phyloP scores from a whole-genome alignment of 495 filamentous ascomycete genomes.

The Aspergillus heteromorphus region DNA sequence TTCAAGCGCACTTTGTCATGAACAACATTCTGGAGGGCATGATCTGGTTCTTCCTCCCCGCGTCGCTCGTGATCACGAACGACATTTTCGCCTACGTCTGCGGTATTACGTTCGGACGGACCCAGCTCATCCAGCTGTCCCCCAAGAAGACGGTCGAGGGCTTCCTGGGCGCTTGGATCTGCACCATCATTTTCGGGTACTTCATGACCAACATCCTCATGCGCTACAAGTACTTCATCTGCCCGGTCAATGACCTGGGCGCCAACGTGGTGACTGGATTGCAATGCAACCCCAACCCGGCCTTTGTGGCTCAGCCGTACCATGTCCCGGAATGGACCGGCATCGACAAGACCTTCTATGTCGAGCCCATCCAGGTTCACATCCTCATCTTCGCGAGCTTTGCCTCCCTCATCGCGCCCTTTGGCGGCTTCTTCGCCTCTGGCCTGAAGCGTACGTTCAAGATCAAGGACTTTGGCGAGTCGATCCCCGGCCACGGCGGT shows the following conservation, averaged over 20 bases:
- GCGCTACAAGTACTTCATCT: conserved; percentile 96
- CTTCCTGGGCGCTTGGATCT: conserved; percentile 94
- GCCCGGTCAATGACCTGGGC: conserved; percentile 93
- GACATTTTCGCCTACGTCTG: conserved; percentile 99
- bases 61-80: conserved; percentile 92
- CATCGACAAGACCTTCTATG: conserved; percentile 54
- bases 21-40: conserved; percentile 99
- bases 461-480: conserved; percentile 99
- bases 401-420: conserved; percentile 94
- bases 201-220: conserved; percentile 82
- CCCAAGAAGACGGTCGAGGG: conserved; percentile 99
- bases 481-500: conserved; percentile 94
- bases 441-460: conserved; percentile 98
- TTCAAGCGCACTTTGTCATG: conserved; percentile 99
- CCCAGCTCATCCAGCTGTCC: conserved; percentile 94
- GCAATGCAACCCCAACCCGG: conserved; percentile 87
- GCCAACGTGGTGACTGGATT: conserved; percentile 89
- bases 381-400: conserved; percentile 87
- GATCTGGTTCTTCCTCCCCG: conserved; percentile 99
- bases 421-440: conserved; percentile 97
- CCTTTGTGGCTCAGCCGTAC: conserved; percentile 77
- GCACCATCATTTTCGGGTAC: conserved; percentile 81
- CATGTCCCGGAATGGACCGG: conserved; percentile 66
- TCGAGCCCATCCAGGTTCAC: conserved; percentile 92
- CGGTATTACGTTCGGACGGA: conserved; percentile 94